phyloP scores from a whole-genome alignment of 768 basidiomycete genomes.

The Roridomyces roridus region DNA sequence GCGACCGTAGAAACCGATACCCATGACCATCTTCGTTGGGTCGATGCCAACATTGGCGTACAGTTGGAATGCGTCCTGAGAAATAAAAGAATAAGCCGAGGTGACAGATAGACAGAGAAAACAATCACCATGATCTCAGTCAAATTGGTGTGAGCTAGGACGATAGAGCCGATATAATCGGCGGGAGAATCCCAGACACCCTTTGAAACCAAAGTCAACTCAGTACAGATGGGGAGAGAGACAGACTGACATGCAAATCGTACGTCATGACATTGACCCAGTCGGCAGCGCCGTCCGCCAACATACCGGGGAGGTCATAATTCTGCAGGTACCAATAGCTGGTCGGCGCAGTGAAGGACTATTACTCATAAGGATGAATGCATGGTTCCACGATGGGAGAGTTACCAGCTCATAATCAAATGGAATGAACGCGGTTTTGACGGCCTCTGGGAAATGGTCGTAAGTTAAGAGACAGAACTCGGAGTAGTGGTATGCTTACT shows the following conservation, averaged over 20 bases:
- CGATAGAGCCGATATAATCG: conserved; percentile 7
- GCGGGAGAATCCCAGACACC: not conserved
- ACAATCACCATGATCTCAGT: not conserved
- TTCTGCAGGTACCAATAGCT: conserved; percentile 17
- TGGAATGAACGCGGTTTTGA: conserved; percentile 7
- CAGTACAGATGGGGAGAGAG: not conserved
- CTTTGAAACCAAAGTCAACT: not conserved
- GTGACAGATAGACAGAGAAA: too few species aligned
- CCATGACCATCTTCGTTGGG: not conserved
- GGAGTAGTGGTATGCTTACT: not conserved
- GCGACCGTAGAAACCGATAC: not conserved
- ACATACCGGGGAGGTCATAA: not conserved
- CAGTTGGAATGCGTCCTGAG: not conserved
- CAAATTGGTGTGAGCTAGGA: not conserved
- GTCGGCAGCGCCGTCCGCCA: not conserved
- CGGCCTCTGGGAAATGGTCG: not conserved
- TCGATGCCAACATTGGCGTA: not conserved
- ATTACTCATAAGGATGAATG: too few species aligned
- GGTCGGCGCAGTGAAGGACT: conserved; percentile 10
- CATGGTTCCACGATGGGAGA: not conserved
- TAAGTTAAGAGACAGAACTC: not conserved
- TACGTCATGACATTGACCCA: conserved; percentile 11
- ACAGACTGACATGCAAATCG: conserved; percentile 2
- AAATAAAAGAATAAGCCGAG: too few species aligned
- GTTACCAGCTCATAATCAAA: not conserved